These are phyloP conservation scores for Mucor irregularis DNA, from an alignment of 371 early-diverging fungal genomes.

Conservation along the genomic window DNA sequence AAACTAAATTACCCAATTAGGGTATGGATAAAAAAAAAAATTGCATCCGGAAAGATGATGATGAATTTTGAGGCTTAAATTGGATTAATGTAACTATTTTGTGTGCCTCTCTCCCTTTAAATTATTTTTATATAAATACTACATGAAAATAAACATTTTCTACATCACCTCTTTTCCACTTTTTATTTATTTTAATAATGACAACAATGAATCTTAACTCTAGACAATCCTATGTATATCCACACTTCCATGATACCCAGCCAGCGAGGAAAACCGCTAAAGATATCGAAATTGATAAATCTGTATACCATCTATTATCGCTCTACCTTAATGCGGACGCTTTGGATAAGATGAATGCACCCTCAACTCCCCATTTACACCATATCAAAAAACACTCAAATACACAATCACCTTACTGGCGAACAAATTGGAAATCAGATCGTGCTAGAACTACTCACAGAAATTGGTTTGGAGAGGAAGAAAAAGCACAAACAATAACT, in stretches of 20 bases:
- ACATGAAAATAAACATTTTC: too few relatives aligned
- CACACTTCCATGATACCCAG: conserved; percentile 15
- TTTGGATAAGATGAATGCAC: background rate
- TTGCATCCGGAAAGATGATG: too few relatives aligned
- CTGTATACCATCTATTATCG: conserved; percentile 20
- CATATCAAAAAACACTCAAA: background rate
- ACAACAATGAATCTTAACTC: conserved; percentile 13
- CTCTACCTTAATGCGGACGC: conserved; percentile 9
- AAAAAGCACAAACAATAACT: too few relatives aligned
- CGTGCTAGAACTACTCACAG: background rate
- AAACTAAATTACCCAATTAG: background rate
- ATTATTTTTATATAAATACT: background rate
- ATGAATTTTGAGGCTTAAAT: background rate
- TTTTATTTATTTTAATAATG: too few relatives aligned
- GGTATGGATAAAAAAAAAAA: conserved; percentile 7
- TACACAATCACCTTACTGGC: conserved; percentile 7
- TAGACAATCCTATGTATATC: conserved; percentile 9
- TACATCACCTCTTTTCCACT: background rate
- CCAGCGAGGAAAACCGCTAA: conserved; percentile 1
- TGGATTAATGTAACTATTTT: background rate
- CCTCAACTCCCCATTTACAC: background rate
- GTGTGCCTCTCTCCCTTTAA: background rate
- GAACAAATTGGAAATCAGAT: background rate
- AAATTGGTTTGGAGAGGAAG: conserved; percentile 24
- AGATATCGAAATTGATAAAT: conserved; percentile 21